Base-by-base conservation (phyloP, 495 filamentous ascomycete genomes). In the Glarea lozoyensis region DNA sequence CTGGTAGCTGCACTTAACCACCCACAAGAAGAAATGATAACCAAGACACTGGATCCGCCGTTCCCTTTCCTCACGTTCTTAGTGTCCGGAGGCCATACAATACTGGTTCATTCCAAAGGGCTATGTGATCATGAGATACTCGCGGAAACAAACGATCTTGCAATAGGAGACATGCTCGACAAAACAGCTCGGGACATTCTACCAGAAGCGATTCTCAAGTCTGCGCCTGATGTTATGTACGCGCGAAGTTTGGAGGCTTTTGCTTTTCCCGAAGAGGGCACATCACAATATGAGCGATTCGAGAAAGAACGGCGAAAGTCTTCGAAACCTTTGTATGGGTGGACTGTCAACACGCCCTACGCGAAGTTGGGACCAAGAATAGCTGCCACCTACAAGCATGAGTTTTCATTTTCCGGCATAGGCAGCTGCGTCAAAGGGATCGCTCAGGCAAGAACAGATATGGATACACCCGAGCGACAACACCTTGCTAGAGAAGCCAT, bases 1-100 rank as follows among this genome's bases (percentile, higher is more conserved):
- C 76, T 98, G n/a, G 77, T 86, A 1, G 60, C 68, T 9, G 83
- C 83, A 2, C 60, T 94, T 24, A 19, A 44, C 27, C 30, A 25
- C 17, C 21, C 51, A 13, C n/a, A n/a, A n/a, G 18, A 24, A 13
- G 9, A 23, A 45, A 10, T 22, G 42, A 15, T 10, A 2, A 17
- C 16, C 17, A 19, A 15, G 10, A 6, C 5, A 6, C 7, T 15
- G 10, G 21, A 19, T 2, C 60, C 76, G 6, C 40, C 58, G 5
- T 93, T 92, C 55, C 90, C 92, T 20, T 96, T 93, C 60, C 67
- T 95, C 32, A 87, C 84, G 0, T 68, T 96, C 15, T 76, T 98
- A n/a, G 85, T 86, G 32, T 94, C 87, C 0, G 92, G 92, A 13
- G 92, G 92, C 2, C 92, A 98, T 68, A 87, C 88, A 9, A 78